Base-by-base conservation (phyloP, 1,139 yeast species). In the Cylindricascospora bacillispora region DNA sequence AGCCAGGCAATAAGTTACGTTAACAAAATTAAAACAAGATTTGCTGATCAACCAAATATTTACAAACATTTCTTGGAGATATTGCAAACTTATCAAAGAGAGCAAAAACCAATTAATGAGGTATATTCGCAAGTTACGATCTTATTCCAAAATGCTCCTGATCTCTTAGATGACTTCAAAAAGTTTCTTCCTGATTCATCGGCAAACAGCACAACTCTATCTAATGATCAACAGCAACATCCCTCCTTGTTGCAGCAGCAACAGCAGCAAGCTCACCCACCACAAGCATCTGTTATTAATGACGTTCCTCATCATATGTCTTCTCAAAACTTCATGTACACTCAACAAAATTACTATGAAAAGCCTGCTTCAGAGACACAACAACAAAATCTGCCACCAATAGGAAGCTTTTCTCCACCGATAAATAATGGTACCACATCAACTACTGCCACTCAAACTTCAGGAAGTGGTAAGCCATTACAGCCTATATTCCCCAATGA, bases 1-100 rank as follows among this genome's bases (percentile, higher is more conserved):
- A 86, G 89, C 52, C 97, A 89, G 56, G 98, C 98, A 18, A 89
- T 89, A 40, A 79, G 81, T 40, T 89, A 89, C 51, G 99, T 89
- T 35, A 89, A 89, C 61, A 85, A 86, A 56, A 89, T 89, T 48
- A 92, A 92, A 54, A 86, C 89, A 31, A 71, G 97, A 37, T 89
- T 85, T 56, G 81, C 94, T 19, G 73, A 77, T 49, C 95, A 86
- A 52, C 98, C 98, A 1, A 97, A 89, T 49, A 82, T 85, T 34
- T 89, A 89, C 62, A 92, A 92, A 59, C 86, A 78, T 45, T 89
- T 89, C 47, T 64, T 92, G 58, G 99, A 92, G 54, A 89, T 89
- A 33, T 63, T 89, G 46, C 98, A 89, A 55, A 86, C 95, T 23
- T 89, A 89, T 54, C 97, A 89, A 61, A 72, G 94, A 37, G 98